Base-by-base conservation (phyloP, 2,329 filamentous ascomycete species). In the Didymella keratinophila region DNA sequence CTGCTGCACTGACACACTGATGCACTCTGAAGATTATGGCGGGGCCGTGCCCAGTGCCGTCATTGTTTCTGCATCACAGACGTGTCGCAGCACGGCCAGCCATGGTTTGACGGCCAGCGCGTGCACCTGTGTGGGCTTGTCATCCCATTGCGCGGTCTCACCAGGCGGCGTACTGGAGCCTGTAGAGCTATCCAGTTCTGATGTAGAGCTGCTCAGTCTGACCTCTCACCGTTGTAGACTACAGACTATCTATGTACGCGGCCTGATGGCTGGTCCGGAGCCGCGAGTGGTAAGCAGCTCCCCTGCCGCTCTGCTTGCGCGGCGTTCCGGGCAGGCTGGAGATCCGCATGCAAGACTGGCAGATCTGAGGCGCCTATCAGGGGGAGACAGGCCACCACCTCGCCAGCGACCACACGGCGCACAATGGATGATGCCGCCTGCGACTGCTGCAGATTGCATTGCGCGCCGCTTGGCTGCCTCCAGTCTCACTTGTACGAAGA, bases 41-140 rank as follows among this genome's bases (percentile, higher is more conserved):
- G 63, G 60, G 66, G 60, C 66, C 63, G 66, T 69, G 64, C 60
- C 49, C 54, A 52, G 48, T 49, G 52, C 62, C 64, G 64, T 67
- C 62, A 67, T 62, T 63, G 62, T 60, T 62, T 43, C 23, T 43
- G 41, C 41, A 37, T 48, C 55, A 50, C 56, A 30, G 50, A 45
- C 45, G 49, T 53, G 50, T 53, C 50, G 56, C 56, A 45, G 56
- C 9, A 18, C 37, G 20, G 37, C 37, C 54, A 39, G 54, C 54
- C 52, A 54, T 36, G 27, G 30, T 41, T 10, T 47, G 51, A 44
- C 43, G 43, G 34, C 23, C 41, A 37, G 44, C 51, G 37, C 46
- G 44, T 18, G 53, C 53, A 30, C 36, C 18, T 9, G 2, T n/a
- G n/a, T 11, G 36, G n/a, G n/a, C 36, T 14, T 41, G 37, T 23